A percentile compares a stretch with the other conserved stretches of the same genome.
phyloP scores from a whole-genome alignment of 768 basidiomycete genomes.

The Fomitopsis pulvina region DNA sequence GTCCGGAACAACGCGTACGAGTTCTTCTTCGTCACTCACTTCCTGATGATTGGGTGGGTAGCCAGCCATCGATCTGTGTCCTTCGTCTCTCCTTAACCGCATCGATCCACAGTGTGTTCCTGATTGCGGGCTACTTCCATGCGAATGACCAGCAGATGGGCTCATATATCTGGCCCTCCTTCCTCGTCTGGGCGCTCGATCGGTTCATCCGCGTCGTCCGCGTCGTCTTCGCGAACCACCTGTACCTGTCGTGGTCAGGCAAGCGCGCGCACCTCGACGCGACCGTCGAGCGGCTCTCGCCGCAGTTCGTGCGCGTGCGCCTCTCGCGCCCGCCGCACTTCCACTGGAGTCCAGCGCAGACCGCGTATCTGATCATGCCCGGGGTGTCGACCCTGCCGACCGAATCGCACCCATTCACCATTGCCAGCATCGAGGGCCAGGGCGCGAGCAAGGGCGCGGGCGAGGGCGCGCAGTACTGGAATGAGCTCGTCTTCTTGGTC shows the following conservation, averaged over 20 bases:
- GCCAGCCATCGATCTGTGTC: not conserved
- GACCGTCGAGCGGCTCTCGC: constrained; percentile 35
- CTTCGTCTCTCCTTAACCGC: not conserved
- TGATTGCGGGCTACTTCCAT: constrained; percentile 27
- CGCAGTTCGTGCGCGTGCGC: constrained; percentile 40
- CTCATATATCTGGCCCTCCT: constrained; percentile 41
- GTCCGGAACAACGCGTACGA: constrained; percentile 44
- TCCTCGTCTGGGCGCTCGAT: constrained; percentile 52
- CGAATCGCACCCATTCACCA: constrained; percentile 60
- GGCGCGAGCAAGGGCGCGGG: constrained; percentile 2
- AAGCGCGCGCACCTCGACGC: constrained; percentile 27
- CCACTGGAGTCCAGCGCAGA: constrained; percentile 49
- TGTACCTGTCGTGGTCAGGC: constrained; percentile 29
- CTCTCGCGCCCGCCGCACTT: constrained; percentile 40
- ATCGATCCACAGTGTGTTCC: constrained; percentile 20
- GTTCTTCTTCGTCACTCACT: constrained; percentile 44
- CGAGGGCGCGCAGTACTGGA: constrained; percentile 12
- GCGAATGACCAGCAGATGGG: constrained; percentile 16
- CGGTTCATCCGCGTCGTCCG: constrained; percentile 42
- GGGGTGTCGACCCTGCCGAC: constrained; percentile 36
- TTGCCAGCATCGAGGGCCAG: constrained; percentile 31
- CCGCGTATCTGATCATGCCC: constrained; percentile 45
- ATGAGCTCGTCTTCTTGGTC: constrained; percentile 51
- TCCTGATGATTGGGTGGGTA: constrained; percentile 34
- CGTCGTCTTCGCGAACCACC: constrained; percentile 36